phyloP scores from a whole-genome alignment of 2,329 filamentous ascomycete genomes.

The Corynespora cassiicola region DNA sequence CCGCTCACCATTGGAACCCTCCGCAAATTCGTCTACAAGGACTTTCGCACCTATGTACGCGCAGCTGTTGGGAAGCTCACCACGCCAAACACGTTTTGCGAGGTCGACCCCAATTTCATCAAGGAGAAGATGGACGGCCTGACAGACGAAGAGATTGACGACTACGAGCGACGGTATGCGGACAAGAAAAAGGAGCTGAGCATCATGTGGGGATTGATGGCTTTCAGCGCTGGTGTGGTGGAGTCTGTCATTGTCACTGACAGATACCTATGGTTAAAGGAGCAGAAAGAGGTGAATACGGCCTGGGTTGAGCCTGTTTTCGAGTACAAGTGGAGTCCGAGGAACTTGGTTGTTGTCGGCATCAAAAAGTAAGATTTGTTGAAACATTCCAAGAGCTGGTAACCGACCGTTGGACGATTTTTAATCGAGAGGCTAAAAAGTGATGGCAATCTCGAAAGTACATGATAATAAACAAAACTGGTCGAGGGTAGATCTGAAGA shows the following conservation, averaged over 20 bases:
- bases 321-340: constrained; percentile 82
- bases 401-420: too few species aligned
- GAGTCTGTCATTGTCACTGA: constrained; percentile 92
- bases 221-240: constrained; percentile 86
- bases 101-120: constrained; percentile 58
- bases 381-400: too few species aligned
- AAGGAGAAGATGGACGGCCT: constrained; percentile 70
- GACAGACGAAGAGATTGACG: constrained; percentile 75
- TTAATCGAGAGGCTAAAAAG: too few species aligned
- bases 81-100: constrained; percentile 39
- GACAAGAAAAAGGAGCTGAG: constrained; percentile 80
- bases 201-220: constrained; percentile 93
- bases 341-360: constrained; percentile 92
- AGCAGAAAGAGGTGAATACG: constrained; percentile 73
- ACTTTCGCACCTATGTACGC: constrained; percentile 77
- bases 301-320: constrained; percentile 96
- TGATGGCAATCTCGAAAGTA: too few species aligned
- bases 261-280: constrained; percentile 83
- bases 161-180: constrained; percentile 71
- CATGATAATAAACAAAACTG: too few species aligned
- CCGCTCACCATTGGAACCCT: constrained; percentile 88
- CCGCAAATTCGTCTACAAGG: constrained; percentile 77
- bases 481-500: too few species aligned
- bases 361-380: constrained; percentile 70
- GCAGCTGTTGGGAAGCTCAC: constrained; percentile 79